Evolutionary conservation across 208 protist species (phyloP).

Genomic region (Lotmaria passim): DNA sequence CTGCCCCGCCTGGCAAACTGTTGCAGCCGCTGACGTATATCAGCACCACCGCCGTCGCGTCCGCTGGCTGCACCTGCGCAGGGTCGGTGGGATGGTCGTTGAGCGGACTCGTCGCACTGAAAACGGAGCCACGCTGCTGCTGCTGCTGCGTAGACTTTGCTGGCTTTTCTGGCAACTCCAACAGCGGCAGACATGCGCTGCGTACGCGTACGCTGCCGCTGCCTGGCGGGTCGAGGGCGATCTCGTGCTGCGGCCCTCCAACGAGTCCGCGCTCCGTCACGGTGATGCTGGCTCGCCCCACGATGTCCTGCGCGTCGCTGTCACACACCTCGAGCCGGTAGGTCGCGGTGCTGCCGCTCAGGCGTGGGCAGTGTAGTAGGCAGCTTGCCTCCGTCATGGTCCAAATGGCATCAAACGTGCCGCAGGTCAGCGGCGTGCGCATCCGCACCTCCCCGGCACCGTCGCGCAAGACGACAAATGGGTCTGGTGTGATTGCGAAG

Average conservation of each 20-base stretch:
- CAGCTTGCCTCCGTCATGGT: constrained; percentile 65
- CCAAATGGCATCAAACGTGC: constrained; percentile 60
- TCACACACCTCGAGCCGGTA: constrained; percentile 85
- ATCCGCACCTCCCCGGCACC: constrained; percentile 51
- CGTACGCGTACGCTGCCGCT: constrained; percentile 44
- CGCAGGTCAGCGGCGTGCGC: constrained; percentile 64
- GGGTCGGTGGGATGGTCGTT: not conserved
- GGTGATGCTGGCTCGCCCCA: constrained; percentile 56
- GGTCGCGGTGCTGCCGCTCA: constrained; percentile 50
- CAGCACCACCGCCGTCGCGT: constrained; percentile 37
- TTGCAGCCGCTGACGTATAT: constrained; percentile 64
- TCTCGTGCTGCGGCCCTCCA: constrained; percentile 46
- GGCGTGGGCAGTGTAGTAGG: constrained; percentile 69
- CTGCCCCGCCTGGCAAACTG: constrained; percentile 52
- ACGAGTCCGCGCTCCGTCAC: constrained; percentile 57
- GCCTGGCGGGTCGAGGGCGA: constrained; percentile 44
- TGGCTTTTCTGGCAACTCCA: constrained; percentile 31
- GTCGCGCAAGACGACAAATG: constrained; percentile 74
- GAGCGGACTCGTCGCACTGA: not conserved
- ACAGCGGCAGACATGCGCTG: constrained; percentile 28
- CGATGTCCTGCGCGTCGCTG: constrained; percentile 57
- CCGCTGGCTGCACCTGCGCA: not conserved
- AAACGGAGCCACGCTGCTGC: not conserved
- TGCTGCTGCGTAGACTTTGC: too few relatives aligned
- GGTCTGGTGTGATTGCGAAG: constrained; percentile 75